These are phyloP conservation scores for Aspergillus jensenii DNA, from an alignment of 2,329 filamentous ascomycete genomes.

Conservation along the genomic window DNA sequence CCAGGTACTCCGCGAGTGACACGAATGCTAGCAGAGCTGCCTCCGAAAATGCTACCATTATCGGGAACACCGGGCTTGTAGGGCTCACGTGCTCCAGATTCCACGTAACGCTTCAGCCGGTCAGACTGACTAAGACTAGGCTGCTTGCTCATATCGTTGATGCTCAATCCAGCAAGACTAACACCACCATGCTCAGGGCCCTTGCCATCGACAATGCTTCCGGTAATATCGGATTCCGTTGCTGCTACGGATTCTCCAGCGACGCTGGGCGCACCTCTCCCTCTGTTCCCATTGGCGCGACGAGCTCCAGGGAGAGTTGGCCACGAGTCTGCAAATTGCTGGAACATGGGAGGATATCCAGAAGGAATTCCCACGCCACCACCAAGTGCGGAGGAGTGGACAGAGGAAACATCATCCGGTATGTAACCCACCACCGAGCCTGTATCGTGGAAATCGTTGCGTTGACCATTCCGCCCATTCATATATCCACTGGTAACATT, in stretches of 20 bases:
- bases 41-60: conserved; percentile 65
- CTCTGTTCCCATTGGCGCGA: conserved; percentile 64
- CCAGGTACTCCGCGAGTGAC: conserved; percentile 46
- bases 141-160: conserved; percentile 69
- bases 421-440: conserved; percentile 94
- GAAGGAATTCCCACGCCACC: conserved; percentile 78
- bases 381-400: conserved; percentile 87
- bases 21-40: conserved; percentile 54
- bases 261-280: conserved; percentile 70
- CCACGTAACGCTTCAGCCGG: conserved; percentile 90
- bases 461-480: conserved; percentile 52
- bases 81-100: conserved; percentile 70
- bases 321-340: conserved; percentile 88
- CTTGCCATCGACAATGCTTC: conserved; percentile 73
- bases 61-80: conserved; percentile 53
- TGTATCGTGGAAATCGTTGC: conserved; percentile 65
- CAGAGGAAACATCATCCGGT: conserved; percentile 92
- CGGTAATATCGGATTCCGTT: conserved; percentile 82
- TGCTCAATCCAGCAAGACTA: conserved; percentile 80
- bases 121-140: conserved; percentile 78
- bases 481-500: conserved; percentile 56
- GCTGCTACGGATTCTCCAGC: conserved; percentile 91
- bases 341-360: conserved; percentile 93
- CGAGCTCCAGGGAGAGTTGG: conserved; percentile 73
- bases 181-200: conserved; percentile 78